phyloP scores from a whole-genome alignment of 768 basidiomycete genomes.

The Russula compacta region DNA sequence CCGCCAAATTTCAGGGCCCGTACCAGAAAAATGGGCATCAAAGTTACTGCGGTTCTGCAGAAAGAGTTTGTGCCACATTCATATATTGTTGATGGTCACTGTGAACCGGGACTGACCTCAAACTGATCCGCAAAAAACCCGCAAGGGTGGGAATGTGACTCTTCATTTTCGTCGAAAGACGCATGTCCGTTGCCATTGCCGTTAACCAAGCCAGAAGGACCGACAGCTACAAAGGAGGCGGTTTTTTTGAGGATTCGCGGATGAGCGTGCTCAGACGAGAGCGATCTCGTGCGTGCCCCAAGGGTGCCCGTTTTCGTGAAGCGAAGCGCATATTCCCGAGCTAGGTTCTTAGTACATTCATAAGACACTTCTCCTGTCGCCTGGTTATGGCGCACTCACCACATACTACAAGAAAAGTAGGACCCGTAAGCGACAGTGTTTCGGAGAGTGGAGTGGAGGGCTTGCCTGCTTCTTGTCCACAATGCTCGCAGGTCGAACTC shows the following conservation, averaged over 20 bases:
- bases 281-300: not conserved
- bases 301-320: slow-evolving; percentile 46
- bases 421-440: not conserved
- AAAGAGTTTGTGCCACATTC: not conserved
- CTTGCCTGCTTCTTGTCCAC: slow-evolving; percentile 89
- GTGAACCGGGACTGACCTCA: slow-evolving; percentile 37
- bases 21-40: slow-evolving; percentile 79
- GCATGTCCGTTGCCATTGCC: slow-evolving; percentile 25
- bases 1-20: slow-evolving; percentile 91
- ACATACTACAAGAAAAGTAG: slow-evolving; percentile 16
- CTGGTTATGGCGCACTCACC: slow-evolving; percentile 30
- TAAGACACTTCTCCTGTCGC: not conserved
- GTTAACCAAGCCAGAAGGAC: slow-evolving; percentile 34
- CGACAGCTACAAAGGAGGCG: slow-evolving; percentile 44
- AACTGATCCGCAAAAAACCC: slow-evolving; percentile 98
- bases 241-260: slow-evolving; percentile 27
- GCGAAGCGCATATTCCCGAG: slow-evolving; percentile 62
- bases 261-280: slow-evolving; percentile 4
- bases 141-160: slow-evolving; percentile 45
- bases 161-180: slow-evolving; percentile 30
- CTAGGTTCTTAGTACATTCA: slow-evolving; percentile 62
- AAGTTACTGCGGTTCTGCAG: slow-evolving; percentile 79
- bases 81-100: not conserved
- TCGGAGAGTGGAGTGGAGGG: slow-evolving; percentile 23
- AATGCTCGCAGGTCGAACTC: slow-evolving; percentile 90